Evolutionary conservation across 2,329 filamentous ascomycete genomes (phyloP).

Genomic region (Drechslera avenae): DNA sequence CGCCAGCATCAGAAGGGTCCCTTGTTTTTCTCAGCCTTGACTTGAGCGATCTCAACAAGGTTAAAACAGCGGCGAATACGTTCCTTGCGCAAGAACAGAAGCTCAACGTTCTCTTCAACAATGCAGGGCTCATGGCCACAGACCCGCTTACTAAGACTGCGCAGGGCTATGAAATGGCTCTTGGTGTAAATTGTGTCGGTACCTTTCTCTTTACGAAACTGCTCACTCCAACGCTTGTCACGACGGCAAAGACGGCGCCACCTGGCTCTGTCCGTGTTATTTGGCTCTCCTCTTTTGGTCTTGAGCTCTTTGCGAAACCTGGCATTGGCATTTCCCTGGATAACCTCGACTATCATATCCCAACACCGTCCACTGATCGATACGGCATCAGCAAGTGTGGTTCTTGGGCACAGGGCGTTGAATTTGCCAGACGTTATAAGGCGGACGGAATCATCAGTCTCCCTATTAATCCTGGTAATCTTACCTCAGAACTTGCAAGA

Average conservation of each 20-base stretch:
- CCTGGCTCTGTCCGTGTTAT: constrained; percentile 42
- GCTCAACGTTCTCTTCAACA: constrained; percentile 50
- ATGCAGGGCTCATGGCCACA: constrained; percentile 32
- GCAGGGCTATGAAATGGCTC: constrained; percentile 30
- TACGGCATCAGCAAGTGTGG: neutral
- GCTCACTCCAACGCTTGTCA: constrained; percentile 32
- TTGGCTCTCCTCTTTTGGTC: constrained; percentile 26
- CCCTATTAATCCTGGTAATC: neutral
- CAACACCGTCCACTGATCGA: neutral
- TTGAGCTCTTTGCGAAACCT: neutral
- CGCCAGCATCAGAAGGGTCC: neutral
- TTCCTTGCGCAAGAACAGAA: constrained; percentile 46
- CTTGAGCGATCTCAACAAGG: neutral
- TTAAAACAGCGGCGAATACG: constrained; percentile 31
- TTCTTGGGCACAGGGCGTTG: neutral
- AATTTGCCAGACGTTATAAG: neutral
- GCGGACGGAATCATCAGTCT: neutral
- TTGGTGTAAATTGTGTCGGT: constrained; percentile 49
- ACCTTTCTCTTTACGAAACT: constrained; percentile 47
- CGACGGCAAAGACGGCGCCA: constrained; percentile 6
- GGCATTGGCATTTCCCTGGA: neutral
- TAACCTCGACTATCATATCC: neutral
- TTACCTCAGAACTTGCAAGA: neutral
- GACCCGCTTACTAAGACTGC: constrained; percentile 18
- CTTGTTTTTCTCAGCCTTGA: neutral